These are phyloP conservation scores for Globisporangium nagaii DNA, from an alignment of 352 stramenopile genomes.

Conservation along the genomic window DNA sequence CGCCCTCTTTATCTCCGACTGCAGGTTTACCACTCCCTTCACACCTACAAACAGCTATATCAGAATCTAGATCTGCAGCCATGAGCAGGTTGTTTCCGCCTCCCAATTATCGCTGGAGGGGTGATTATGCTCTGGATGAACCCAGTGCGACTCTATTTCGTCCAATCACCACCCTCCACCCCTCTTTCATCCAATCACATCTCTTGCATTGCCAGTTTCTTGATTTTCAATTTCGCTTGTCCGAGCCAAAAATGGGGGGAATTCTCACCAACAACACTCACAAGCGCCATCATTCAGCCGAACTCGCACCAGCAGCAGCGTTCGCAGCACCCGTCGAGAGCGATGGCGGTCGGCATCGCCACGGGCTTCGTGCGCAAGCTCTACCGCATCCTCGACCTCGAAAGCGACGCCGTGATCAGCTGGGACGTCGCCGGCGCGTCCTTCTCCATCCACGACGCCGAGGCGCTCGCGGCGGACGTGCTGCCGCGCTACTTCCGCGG, in stretches of 20 bases:
- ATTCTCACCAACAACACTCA: background rate
- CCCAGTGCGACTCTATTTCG: background rate
- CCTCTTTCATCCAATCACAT: background rate
- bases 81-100: no score
- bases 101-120: no score
- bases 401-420: slow-evolving; percentile 49
- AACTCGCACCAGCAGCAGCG: background rate
- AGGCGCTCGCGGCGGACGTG: slow-evolving; percentile 46
- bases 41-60: no score
- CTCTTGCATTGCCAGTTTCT: background rate
- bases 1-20: no score
- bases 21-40: no score
- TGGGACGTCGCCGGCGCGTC: slow-evolving; percentile 51
- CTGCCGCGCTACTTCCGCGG: slow-evolving; percentile 70
- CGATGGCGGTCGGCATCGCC: slow-evolving; percentile 52
- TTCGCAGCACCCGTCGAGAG: no score
- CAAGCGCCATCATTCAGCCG: background rate
- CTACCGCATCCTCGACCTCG: slow-evolving; percentile 75
- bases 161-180: background rate
- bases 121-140: no score
- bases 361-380: slow-evolving; percentile 80
- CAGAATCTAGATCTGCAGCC: no score
- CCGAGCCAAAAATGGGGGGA: no score
- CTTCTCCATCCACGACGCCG: slow-evolving; percentile 67
- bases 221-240: no score